A percentile compares a stretch with the other conserved stretches of the same genome.
Evolutionary conservation across 352 stramenopile species (phyloP).

Genomic region (Phytophthora pluvialis): DNA sequence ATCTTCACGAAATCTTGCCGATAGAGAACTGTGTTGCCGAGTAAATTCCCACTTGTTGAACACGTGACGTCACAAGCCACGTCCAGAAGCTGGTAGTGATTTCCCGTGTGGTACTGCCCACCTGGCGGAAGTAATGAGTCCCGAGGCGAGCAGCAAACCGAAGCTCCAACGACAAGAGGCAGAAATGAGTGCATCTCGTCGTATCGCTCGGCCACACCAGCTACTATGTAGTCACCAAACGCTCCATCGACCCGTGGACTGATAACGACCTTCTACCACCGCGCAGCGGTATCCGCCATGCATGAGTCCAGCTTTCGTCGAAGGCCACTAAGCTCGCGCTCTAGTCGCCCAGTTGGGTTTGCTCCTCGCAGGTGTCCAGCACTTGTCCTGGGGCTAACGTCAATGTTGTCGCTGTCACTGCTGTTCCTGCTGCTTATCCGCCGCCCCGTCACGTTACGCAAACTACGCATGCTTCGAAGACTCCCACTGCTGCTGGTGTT

Average conservation of each 20-base stretch:
- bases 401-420: slow-evolving; percentile 39
- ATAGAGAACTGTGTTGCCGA: not conserved
- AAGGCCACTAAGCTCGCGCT: slow-evolving; percentile 59
- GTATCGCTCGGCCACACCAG: not conserved
- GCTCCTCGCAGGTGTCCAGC: slow-evolving; percentile 7
- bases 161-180: slow-evolving; percentile 11
- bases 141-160: not conserved
- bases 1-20: not conserved
- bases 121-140: slow-evolving; percentile 25
- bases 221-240: not conserved
- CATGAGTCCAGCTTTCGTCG: slow-evolving; percentile 70
- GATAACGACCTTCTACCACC: slow-evolving; percentile 22
- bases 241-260: not conserved
- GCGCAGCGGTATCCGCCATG: slow-evolving; percentile 38
- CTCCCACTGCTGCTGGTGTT: slow-evolving; percentile 37
- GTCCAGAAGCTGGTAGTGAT: not conserved
- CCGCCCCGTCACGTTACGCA: slow-evolving; percentile 36
- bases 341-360: slow-evolving; percentile 46
- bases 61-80: not conserved
- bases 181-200: slow-evolving; percentile 37
- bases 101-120: not conserved
- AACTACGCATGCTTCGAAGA: slow-evolving; percentile 32
- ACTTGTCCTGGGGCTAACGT: slow-evolving; percentile 23
- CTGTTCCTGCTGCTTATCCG: slow-evolving; percentile 32
- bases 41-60: not conserved